Evolutionary conservation across 805 yeast genomes (phyloP).

Genomic region (Tetrapisispora fleetii): DNA sequence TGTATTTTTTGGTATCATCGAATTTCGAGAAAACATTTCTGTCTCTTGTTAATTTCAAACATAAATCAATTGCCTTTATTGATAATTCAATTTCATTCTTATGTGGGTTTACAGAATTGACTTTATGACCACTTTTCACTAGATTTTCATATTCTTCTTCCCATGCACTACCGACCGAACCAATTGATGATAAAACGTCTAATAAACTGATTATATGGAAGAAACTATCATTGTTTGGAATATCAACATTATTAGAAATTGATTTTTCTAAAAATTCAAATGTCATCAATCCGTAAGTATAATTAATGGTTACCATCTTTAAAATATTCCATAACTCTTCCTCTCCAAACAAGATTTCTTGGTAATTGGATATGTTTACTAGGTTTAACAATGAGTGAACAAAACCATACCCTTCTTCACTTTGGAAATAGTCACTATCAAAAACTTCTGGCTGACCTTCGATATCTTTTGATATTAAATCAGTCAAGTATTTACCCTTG

Average conservation of each 20-base stretch:
- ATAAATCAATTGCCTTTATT: constrained; percentile 48
- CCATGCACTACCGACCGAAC: constrained; percentile 65
- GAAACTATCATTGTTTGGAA: constrained; percentile 21
- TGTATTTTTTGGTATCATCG: constrained; percentile 31
- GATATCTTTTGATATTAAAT: constrained; percentile 17
- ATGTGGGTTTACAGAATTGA: constrained; percentile 37
- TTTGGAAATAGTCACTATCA: constrained; percentile 22
- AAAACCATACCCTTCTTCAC: constrained; percentile 37
- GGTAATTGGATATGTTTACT: constrained; percentile 10
- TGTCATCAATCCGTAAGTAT: not conserved
- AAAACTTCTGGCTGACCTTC: constrained; percentile 21
- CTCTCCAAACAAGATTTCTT: constrained; percentile 36
- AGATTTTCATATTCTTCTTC: constrained; percentile 49
- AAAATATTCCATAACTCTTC: constrained; percentile 44
- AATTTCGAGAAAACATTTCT: constrained; percentile 20
- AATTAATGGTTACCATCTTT: constrained; percentile 4
- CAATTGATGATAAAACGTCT: constrained; percentile 69
- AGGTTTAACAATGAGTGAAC: constrained; percentile 34
- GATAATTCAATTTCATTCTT: constrained; percentile 48
- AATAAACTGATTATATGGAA: constrained; percentile 56
- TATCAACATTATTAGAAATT: not conserved
- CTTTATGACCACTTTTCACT: constrained; percentile 34
- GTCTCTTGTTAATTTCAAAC: constrained; percentile 36
- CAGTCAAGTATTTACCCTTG: constrained; percentile 8
- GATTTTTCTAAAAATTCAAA: not conserved